Evolutionary conservation across 805 yeast genomes (phyloP), one percentile per base, ranked within the genome.

Genomic region (Teunomyces aglyptinius): DNA sequence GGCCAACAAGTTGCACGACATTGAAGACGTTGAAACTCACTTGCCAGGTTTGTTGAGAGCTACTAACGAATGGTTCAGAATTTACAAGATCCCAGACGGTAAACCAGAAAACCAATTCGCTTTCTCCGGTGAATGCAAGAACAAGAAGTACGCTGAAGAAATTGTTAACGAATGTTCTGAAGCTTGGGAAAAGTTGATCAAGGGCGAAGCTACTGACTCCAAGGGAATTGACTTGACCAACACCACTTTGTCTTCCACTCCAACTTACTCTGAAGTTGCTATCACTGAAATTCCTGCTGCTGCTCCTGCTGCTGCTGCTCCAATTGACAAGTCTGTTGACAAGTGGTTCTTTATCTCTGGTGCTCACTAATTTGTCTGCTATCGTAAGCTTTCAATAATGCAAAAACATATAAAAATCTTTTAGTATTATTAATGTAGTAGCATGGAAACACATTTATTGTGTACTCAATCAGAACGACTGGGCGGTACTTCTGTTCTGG

Each of bases 331-430:
- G 74, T 89, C 97, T 47, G 76, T 92, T 67, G 98, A 92, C 81
- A 92, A 92, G 77, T 92, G 99, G 99, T 92, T 94, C 82, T 92
- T 83, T 83, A 92, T 92, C 66, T 89, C 92, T 50, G 94, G 92
- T 74, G 83, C 86, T 53, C 76, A 72, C 58, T 72, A 69, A 60
- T 36, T 48, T 18, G 6, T 19, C 20, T 13, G 12, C 6, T 41
- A 22, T 24, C 11, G 26, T 24, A 24, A 24, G n/a, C 26, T 7
- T 8, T 24, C 26, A 24, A 24, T 24, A 24, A 24, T 7, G 26
- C 26, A 24, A 24, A 24, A 24, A 22, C 6, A 24, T 7, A 24
- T 3, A 7, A 24, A 24, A 8, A 2, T 24, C 6, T 24, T 24
- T 24, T 24, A 24, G 26, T 8, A n/a, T n/a, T n/a, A n/a, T n/a